Evolutionary conservation across 1,139 yeast genomes (phyloP), one percentile per base, ranked within the genome.

Genomic region (Nadsonia starkeyi-henricii): DNA sequence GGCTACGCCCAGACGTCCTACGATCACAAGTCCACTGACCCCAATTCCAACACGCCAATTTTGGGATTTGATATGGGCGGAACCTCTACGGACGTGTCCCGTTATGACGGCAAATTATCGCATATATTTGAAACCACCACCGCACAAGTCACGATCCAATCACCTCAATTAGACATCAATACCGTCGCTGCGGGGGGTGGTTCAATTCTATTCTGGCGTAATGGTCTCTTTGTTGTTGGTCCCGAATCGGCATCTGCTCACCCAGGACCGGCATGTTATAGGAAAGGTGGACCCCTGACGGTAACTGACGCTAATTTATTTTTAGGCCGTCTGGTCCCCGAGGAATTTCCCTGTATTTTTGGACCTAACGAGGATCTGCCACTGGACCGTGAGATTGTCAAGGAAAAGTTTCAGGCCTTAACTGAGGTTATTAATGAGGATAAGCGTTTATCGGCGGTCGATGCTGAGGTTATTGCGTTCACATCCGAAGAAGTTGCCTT

Each of bases 121-220:
- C 75, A 72, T 48, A 70, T 72, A n/a, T 74, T 74, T 55, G 79
- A 75, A 55, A 72, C 76, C 15, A 64, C 72, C 9, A 74, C 76
- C 2, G 79, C 79, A 12, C 77, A 77, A 30, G 75, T 75, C 39
- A 71, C 75, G 13, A 70, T 75, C 48, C 78, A 75, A 49, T 73
- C 77, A 23, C 81, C 81, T 3, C 80, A 75, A 57, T 63, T 75
- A 23, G 78, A 76, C 53, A 75, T 75, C 52, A 74, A 73, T 51
- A 75, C 80, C 1, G 79, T 75, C 12, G 81, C 80, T 36, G 80
- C 80, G 12, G 81, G 80, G 37, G 80, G 80, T 44, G 80, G 80
- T 1, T 72, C 77, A 5, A 73, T 72, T 51, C 59, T 75, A 41
- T 65, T 63, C 49, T 75, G 75, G 68, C 62, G 66, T 50, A 73